phyloP scores from a whole-genome alignment of 1,139 yeast genomes.

The Lodderomyces pseudojiufengensis region DNA sequence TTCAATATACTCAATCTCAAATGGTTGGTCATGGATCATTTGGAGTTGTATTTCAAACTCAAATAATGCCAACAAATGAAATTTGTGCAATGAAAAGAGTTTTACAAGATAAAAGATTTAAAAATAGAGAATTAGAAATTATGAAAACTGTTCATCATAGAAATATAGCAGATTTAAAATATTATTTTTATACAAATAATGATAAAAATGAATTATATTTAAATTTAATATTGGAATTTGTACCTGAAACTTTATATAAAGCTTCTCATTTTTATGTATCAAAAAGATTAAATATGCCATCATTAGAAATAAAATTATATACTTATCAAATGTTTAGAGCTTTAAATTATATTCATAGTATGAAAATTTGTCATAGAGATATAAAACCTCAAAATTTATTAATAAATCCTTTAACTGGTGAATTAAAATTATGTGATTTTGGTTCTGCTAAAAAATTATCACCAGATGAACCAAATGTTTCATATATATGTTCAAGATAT shows the following conservation, averaged over 20 bases:
- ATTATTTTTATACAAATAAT: constrained; percentile 82
- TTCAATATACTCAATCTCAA: constrained; percentile 69
- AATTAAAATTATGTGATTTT: constrained; percentile 89
- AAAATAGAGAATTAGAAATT: constrained; percentile 92
- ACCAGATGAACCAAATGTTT: constrained; percentile 89
- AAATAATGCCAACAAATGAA: constrained; percentile 69
- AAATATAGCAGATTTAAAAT: constrained; percentile 83
- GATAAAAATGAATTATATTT: constrained; percentile 78
- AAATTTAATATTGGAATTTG: constrained; percentile 83
- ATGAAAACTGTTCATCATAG: constrained; percentile 88
- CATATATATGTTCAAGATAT: constrained; percentile 93
- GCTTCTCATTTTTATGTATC: constrained; percentile 82
- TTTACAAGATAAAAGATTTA: constrained; percentile 90
- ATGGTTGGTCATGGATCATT: constrained; percentile 98
- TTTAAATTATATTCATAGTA: constrained; percentile 83
- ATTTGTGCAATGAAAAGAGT: constrained; percentile 92
- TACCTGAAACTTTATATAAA: constrained; percentile 92
- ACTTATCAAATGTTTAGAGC: constrained; percentile 91
- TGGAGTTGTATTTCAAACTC: constrained; percentile 92
- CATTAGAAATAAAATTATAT: constrained; percentile 82
- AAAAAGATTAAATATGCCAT: constrained; percentile 78
- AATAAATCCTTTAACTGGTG: constrained; percentile 80
- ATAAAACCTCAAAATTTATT: constrained; percentile 93
- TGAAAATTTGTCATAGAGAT: constrained; percentile 94
- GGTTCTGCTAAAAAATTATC: constrained; percentile 96